phyloP scores from a whole-genome alignment of 306 rosid genomes.

The Medicago truncatula region DNA sequence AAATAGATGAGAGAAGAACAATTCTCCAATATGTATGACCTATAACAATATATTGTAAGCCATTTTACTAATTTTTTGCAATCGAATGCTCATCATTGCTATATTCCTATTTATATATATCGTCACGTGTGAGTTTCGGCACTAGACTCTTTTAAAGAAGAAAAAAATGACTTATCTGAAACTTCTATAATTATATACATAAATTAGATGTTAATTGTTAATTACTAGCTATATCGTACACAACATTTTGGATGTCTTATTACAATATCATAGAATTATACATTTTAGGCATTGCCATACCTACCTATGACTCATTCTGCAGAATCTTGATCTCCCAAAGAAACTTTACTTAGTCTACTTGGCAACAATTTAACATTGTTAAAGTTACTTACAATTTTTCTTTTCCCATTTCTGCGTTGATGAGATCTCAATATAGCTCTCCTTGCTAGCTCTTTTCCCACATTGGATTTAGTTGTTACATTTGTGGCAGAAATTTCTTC shows the following conservation, averaged over 20 bases:
- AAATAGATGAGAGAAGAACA: no score
- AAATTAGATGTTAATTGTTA: neutral
- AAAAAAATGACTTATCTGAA: neutral
- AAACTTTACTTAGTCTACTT: slow-evolving; percentile 79
- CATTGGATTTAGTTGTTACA: slow-evolving; percentile 39
- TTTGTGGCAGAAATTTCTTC: slow-evolving; percentile 45
- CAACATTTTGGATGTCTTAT: slow-evolving; percentile 6
- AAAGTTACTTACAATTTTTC: slow-evolving; percentile 39
- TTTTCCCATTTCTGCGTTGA: slow-evolving; percentile 51
- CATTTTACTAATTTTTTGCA: no score
- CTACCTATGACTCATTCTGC: slow-evolving; percentile 42
- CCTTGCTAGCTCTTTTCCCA: slow-evolving; percentile 68
- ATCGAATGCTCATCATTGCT: slow-evolving; percentile 19
- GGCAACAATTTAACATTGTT: slow-evolving; percentile 54
- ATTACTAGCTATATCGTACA: neutral
- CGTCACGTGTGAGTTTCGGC: no score
- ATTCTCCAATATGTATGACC: no score
- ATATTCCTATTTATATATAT: neutral
- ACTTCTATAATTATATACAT: neutral
- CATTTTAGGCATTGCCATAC: slow-evolving; percentile 34
- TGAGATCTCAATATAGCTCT: slow-evolving; percentile 68
- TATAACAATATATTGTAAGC: no score
- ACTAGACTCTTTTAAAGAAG: no score
- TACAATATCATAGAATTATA: slow-evolving; percentile 21
- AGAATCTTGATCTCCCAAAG: slow-evolving; percentile 64